Conservation (phyloP, 345 rosid genomes). For the Eucalyptus erythrocorys region DNA sequence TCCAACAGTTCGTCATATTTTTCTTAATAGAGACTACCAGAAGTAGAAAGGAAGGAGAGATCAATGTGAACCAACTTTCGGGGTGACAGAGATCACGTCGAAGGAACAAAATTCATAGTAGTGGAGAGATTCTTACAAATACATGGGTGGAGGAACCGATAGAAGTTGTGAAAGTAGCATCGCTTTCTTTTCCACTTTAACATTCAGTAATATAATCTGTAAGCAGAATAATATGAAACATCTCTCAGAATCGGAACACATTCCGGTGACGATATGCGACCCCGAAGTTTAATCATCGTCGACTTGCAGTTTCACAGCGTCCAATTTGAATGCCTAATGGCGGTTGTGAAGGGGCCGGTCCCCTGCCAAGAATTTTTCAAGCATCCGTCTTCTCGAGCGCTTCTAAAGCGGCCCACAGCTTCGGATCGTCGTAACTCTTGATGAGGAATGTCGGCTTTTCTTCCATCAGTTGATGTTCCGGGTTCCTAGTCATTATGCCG, state of each 20-base stretch:
- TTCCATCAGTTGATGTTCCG: constrained; percentile 43
- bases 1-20: too few species aligned
- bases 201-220: neutral
- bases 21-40: neutral
- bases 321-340: neutral
- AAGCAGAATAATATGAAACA: neutral
- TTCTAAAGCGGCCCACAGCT: constrained; percentile 68
- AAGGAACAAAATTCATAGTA: neutral
- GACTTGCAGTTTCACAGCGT: neutral
- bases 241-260: neutral
- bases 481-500: constrained; percentile 72
- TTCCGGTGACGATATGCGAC: neutral
- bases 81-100: neutral
- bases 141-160: neutral
- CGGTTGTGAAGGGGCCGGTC: neutral
- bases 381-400: constrained; percentile 45
- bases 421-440: constrained; percentile 70
- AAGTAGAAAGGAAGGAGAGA: neutral
- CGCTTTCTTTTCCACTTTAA: neutral
- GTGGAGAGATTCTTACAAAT: neutral
- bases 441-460: constrained; percentile 75
- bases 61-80: neutral
- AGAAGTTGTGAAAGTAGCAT: neutral
- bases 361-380: neutral
- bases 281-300: neutral